These are phyloP conservation scores for Hirsutella thompsonii DNA, from an alignment of 2,329 filamentous ascomycete genomes.

Conservation along the genomic window DNA sequence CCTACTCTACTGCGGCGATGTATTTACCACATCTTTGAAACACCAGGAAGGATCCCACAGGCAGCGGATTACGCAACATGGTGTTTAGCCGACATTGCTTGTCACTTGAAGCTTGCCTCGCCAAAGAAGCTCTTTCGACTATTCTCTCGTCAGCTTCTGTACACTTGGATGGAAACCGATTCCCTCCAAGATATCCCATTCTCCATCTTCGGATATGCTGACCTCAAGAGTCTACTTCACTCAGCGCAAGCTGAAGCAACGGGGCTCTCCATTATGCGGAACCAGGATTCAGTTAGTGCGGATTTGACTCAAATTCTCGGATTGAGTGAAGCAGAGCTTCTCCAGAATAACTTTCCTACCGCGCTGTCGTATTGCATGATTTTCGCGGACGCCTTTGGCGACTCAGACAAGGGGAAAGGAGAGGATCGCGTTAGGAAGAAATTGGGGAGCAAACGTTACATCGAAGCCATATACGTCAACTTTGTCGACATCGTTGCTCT, in stretches of 20 bases:
- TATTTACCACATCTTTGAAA: conserved; percentile 91
- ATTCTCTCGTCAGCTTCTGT: conserved; percentile 80
- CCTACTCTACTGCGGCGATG: conserved; percentile 75
- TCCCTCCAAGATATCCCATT: conserved; percentile 64
- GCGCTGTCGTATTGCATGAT: conserved; percentile 74
- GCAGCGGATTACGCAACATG: conserved; percentile 58
- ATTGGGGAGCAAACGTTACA: conserved; percentile 54
- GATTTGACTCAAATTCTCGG: conserved; percentile 47
- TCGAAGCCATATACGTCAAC: conserved; percentile 48
- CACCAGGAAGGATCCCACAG: conserved; percentile 56
- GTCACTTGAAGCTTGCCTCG: conserved; percentile 48
- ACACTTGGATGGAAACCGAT: conserved; percentile 70
- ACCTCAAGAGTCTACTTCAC: conserved; percentile 52
- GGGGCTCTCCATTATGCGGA: conserved; percentile 73
- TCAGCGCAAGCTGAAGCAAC: conserved; percentile 66
- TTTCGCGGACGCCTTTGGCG: conserved; percentile 25
- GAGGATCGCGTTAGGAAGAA: conserved; percentile 56
- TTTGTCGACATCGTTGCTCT: conserved; percentile 67
- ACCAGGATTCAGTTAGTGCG: conserved; percentile 48
- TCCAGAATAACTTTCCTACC: conserved; percentile 61
- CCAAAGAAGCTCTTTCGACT: conserved; percentile 64
- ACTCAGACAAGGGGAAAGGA: conserved; percentile 33
- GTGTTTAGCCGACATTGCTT: conserved; percentile 57
- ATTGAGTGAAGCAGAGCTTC: conserved; percentile 39
- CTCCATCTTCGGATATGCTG: conserved; percentile 68